These are phyloP conservation scores for Rubia tinctorum DNA, from an alignment of 305 asterid genomes.

Conservation along the genomic window DNA sequence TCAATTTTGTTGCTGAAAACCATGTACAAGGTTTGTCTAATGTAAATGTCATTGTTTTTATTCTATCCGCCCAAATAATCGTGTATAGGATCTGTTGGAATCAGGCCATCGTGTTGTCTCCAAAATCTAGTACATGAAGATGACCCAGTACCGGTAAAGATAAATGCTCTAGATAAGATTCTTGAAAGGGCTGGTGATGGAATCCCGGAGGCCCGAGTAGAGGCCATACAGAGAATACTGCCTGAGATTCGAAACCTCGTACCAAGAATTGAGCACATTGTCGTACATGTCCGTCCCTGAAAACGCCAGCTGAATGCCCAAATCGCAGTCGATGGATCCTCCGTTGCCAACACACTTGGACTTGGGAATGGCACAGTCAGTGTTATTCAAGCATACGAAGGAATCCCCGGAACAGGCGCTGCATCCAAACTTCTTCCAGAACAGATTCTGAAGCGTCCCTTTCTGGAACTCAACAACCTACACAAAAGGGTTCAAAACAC, in stretches of 20 bases:
- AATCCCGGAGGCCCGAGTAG: constrained; percentile 41
- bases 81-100: no score
- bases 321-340: constrained; percentile 50
- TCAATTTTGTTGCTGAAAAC: background rate
- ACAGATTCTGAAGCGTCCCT: constrained; percentile 70
- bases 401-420: constrained; percentile 36
- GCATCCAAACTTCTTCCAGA: constrained; percentile 82
- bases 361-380: constrained; percentile 61
- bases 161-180: constrained; percentile 35
- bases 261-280: constrained; percentile 74
- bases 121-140: no score
- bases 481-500: background rate
- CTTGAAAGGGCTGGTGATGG: constrained; percentile 40
- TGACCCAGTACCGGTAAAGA: background rate
- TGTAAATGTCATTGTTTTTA: background rate
- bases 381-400: constrained; percentile 69
- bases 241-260: constrained; percentile 74
- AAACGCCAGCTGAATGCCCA: constrained; percentile 74
- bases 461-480: constrained; percentile 87
- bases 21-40: background rate
- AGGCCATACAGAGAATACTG: constrained; percentile 68
- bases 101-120: background rate
- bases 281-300: constrained; percentile 79
- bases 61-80: background rate
- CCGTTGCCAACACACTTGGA: constrained; percentile 56